Base-by-base conservation (phyloP, 1,284 basidiomycete species). In the Pulchroboletus neoregius region DNA sequence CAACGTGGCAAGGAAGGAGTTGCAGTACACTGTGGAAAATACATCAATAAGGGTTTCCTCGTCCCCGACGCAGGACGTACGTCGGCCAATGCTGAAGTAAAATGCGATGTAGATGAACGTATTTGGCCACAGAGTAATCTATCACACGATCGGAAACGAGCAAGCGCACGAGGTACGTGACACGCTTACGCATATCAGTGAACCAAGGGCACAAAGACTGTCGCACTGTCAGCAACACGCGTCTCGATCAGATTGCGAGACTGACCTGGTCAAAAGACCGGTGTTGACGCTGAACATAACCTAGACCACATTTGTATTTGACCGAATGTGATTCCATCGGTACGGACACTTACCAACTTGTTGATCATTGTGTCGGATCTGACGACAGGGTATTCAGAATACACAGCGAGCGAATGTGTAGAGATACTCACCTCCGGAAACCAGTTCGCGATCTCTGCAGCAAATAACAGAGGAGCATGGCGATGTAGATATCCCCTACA, bases 381-480 rank as follows among this genome's bases (percentile, higher is more conserved):
- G 44, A 35, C 2, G 20, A 28, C 13, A n/a, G 4, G 10, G 10
- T 9, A 11, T 39, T 53, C 26, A 56, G 38, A 22, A n/a, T 36
- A 16, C 2, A 7, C 3, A 18, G 4, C 1, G 15, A 0, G 9
- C 0, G 6, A 10, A 6, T 41, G 5, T 1, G 3, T 30, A 6
- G 26, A 31, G 12, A 15, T 37, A 55, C 54, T 49, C 41, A 74
- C 79, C 72, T 74, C 22, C 71, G 66, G 63, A 82, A 80, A 9
- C 80, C 79, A 10, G 80, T 82, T 23, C 79, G 70, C 1, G 77
- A 80, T 15, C 60, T 62, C 52, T 77, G 75, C 22, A 84, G 68
- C 41, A 82, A 62, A 0, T 54, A 63, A 53, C 76, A 80, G 24
- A 84, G 70, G 24, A 71, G 66, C 0, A 54, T 58, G 1, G 82